Evolutionary conservation across 495 filamentous ascomycete species (phyloP).

Genomic region (Tricharina praecox): DNA sequence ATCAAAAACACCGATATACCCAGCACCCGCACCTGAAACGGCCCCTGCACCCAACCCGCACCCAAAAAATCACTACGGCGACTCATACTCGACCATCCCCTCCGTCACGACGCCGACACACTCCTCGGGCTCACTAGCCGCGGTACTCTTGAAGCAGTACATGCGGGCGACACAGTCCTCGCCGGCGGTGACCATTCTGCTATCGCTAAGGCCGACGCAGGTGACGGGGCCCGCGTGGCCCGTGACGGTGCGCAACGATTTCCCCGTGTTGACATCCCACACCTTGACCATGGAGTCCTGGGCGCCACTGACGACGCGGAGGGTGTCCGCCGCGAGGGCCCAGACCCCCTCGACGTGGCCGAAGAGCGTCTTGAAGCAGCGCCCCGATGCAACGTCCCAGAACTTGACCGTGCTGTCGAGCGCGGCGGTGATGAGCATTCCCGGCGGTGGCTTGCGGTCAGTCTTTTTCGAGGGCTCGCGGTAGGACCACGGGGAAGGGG

Average conservation of each 20-base stretch:
- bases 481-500: constrained; percentile 12
- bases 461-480: constrained; percentile 30
- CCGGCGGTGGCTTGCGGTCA: constrained; percentile 49
- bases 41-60: too few relatives aligned
- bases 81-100: too few relatives aligned
- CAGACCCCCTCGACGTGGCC: constrained; percentile 93
- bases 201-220: constrained; percentile 78
- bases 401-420: constrained; percentile 82
- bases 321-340: constrained; percentile 78
- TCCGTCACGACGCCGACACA: neutral
- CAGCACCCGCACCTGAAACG: too few relatives aligned
- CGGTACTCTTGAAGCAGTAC: constrained; percentile 56
- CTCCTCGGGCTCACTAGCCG: constrained; percentile 10
- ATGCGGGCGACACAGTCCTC: constrained; percentile 84
- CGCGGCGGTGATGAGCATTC: constrained; percentile 77
- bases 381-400: constrained; percentile 73
- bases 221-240: constrained; percentile 83
- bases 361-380: constrained; percentile 79
- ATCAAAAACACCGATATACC: too few relatives aligned
- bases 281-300: constrained; percentile 93
- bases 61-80: too few relatives aligned
- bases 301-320: constrained; percentile 73
- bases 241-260: constrained; percentile 77
- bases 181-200: constrained; percentile 69
- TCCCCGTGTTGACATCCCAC: constrained; percentile 84